Conservation (phyloP, 2,329 filamentous ascomycete species). For the Coniochaeta pulveracea region DNA sequence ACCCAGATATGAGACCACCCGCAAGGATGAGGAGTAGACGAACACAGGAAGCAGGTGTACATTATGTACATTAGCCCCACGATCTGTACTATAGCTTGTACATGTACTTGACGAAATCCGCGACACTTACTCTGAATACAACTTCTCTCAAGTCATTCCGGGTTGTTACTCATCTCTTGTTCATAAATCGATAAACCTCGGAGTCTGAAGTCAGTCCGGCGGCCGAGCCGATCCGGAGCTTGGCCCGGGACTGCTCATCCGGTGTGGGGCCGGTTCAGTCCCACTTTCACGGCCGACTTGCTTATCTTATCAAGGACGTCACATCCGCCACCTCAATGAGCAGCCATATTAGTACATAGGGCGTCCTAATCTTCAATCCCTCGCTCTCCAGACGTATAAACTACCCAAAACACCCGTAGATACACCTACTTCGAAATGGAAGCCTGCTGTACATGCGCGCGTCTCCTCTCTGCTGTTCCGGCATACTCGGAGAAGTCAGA, state of each 20-base stretch:
- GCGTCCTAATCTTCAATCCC: not conserved
- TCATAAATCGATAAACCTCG: too few relatives aligned
- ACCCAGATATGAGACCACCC: conserved; percentile 51
- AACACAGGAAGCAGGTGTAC: too few relatives aligned
- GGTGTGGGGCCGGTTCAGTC: too few relatives aligned
- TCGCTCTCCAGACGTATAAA: not conserved
- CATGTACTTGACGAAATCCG: too few relatives aligned
- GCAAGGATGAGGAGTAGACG: conserved; percentile 26
- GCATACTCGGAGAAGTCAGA: conserved; percentile 40
- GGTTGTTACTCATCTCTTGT: too few relatives aligned
- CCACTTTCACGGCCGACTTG: not conserved
- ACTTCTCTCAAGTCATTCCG: too few relatives aligned
- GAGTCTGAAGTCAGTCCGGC: too few relatives aligned
- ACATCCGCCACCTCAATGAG: not conserved
- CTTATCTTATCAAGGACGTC: conserved; percentile 4
- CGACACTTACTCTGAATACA: too few relatives aligned
- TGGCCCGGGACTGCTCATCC: too few relatives aligned
- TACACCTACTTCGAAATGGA: conserved; percentile 16
- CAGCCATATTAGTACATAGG: not conserved
- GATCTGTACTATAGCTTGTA: too few relatives aligned
- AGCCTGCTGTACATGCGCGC: conserved; percentile 62
- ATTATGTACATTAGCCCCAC: too few relatives aligned
- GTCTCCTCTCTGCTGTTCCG: conserved; percentile 42
- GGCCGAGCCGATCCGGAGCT: too few relatives aligned
- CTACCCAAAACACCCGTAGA: not conserved